Conservation (phyloP, 1,139 yeast genomes). For the Pichia sp. region DNA sequence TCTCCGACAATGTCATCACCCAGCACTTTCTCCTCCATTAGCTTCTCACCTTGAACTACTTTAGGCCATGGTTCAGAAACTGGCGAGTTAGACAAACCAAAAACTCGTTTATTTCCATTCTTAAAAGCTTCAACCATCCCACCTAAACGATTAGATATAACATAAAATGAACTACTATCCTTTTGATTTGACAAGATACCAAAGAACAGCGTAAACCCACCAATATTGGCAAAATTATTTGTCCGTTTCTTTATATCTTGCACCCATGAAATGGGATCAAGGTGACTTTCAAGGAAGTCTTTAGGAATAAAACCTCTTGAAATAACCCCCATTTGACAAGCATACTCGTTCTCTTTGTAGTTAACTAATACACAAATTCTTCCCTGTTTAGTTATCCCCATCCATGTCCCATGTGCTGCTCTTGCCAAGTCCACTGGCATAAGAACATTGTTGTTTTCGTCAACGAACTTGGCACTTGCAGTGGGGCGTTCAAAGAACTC, state of each 20-base stretch:
- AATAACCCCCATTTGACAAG: slow-evolving; percentile 34
- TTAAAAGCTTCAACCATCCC: slow-evolving; percentile 30
- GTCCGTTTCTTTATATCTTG: slow-evolving; percentile 31
- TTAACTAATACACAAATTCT: slow-evolving; percentile 72
- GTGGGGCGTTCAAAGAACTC: slow-evolving; percentile 77
- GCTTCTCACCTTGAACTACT: slow-evolving; percentile 45
- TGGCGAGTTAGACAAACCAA: slow-evolving; percentile 61
- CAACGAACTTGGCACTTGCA: slow-evolving; percentile 48
- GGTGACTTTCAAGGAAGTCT: slow-evolving; percentile 41
- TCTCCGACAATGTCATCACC: not conserved
- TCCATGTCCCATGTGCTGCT: slow-evolving; percentile 85
- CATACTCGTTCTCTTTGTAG: slow-evolving; percentile 42
- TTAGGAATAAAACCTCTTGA: slow-evolving; percentile 72
- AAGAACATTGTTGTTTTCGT: slow-evolving; percentile 35
- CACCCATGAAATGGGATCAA: slow-evolving; percentile 45
- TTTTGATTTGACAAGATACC: slow-evolving; percentile 42
- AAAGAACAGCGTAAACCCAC: slow-evolving; percentile 79
- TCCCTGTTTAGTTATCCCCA: slow-evolving; percentile 62
- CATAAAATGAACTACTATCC: slow-evolving; percentile 36
- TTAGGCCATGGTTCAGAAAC: slow-evolving; percentile 70
- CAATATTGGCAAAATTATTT: slow-evolving; percentile 45
- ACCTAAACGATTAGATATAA: slow-evolving; percentile 43
- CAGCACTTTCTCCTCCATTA: slow-evolving; percentile 32
- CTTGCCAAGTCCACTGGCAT: slow-evolving; percentile 76
- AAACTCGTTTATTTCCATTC: slow-evolving; percentile 21